These are phyloP conservation scores for Eucalyptus pumila DNA, from an alignment of 345 rosid species.

Conservation along the genomic window DNA sequence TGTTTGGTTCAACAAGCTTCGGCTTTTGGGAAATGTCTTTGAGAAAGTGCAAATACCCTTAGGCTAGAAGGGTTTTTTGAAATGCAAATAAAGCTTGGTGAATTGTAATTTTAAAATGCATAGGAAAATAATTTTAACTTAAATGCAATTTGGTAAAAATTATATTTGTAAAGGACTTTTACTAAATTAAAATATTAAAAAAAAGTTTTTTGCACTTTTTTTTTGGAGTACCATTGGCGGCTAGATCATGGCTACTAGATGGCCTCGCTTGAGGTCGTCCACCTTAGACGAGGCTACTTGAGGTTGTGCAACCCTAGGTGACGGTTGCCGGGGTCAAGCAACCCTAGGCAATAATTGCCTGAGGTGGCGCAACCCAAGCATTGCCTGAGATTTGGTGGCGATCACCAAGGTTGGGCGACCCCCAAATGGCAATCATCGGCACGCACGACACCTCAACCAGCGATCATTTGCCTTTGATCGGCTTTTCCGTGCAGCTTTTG, in stretches of 20 bases:
- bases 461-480: accelerated
- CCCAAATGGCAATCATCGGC: accelerated
- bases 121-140: too few relatives aligned
- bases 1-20: too few relatives aligned
- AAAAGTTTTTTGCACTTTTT: too few relatives aligned
- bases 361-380: accelerated
- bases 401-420: accelerated
- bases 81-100: accelerated
- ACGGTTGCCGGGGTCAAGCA: accelerated
- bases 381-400: accelerated
- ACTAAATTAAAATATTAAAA: accelerated
- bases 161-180: accelerated
- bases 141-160: accelerated
- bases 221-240: accelerated
- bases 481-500: accelerated
- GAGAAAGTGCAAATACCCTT: accelerated
- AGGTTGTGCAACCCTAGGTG: accelerated
- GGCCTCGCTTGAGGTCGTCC: accelerated
- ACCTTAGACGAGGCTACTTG: accelerated
- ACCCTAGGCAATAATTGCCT: accelerated
- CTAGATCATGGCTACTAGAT: accelerated
- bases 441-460: accelerated
- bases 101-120: too few relatives aligned
- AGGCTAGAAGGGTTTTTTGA: accelerated
- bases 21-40: accelerated